A percentile compares a stretch with the other conserved stretches of the same genome.
phyloP scores from a whole-genome alignment of 305 asterid genomes.

The Plantago lanceolata region DNA sequence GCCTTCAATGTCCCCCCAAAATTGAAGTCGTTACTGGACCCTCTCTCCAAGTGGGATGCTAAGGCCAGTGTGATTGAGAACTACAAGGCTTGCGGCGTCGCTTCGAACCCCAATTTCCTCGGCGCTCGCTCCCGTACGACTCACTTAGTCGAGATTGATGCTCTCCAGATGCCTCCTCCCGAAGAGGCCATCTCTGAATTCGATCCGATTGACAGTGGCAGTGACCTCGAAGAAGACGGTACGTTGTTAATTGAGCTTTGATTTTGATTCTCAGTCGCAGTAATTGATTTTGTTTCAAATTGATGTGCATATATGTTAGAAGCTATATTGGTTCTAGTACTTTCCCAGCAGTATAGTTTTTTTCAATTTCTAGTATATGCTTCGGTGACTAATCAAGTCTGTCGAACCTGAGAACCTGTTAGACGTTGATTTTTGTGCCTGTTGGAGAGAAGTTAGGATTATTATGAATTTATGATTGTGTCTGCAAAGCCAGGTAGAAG shows the following conservation, averaged over 20 bases:
- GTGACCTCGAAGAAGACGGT: slow-evolving; percentile 98
- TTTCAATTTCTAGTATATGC: too few species aligned
- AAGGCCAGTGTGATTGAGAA: slow-evolving; percentile 77
- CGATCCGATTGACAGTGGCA: slow-evolving; percentile 61
- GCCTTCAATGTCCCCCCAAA: slow-evolving; percentile 83
- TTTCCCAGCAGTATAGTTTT: too few species aligned
- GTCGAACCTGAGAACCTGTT: too few species aligned
- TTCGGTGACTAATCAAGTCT: too few species aligned
- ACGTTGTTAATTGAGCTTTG: slow-evolving; percentile 17
- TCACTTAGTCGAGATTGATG: slow-evolving; percentile 62
- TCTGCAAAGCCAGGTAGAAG: too few species aligned
- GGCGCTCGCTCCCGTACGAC: slow-evolving; percentile 76
- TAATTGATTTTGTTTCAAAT: too few species aligned
- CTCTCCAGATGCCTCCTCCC: slow-evolving; percentile 66
- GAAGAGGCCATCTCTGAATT: slow-evolving; percentile 45
- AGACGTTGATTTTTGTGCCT: too few species aligned
- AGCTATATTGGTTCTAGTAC: too few species aligned
- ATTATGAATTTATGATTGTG: too few species aligned
- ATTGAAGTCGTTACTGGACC: slow-evolving; percentile 58
- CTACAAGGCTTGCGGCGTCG: slow-evolving; percentile 88
- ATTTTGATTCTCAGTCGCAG: too few species aligned
- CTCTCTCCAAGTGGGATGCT: slow-evolving; percentile 70
- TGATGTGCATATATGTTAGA: too few species aligned
- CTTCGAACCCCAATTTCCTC: slow-evolving; percentile 83
- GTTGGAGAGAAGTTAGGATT: too few species aligned